Evolutionary conservation across 352 stramenopile genomes (phyloP).

Genomic region (Peronospora tabacina): DNA sequence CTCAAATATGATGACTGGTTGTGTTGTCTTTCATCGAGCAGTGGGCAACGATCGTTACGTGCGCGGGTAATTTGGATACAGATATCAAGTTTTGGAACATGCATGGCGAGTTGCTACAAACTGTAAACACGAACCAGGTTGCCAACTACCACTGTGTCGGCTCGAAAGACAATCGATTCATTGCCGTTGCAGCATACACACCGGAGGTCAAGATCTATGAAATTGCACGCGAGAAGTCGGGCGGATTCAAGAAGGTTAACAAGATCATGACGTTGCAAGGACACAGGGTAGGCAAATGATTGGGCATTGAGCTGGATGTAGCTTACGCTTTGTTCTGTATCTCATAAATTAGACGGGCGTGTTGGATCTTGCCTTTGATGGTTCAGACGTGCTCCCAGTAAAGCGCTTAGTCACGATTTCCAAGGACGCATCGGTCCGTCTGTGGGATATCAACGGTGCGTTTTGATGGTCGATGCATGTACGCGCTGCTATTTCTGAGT

Average conservation of each 20-base stretch:
- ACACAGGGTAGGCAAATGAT: slow-evolving; percentile 42
- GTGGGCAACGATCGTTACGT: slow-evolving; percentile 75
- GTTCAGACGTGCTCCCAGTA: slow-evolving; percentile 58
- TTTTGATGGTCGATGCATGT: slow-evolving; percentile 1
- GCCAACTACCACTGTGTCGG: slow-evolving; percentile 71
- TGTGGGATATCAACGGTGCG: slow-evolving; percentile 79
- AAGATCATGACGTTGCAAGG: slow-evolving; percentile 81
- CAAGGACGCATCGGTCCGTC: slow-evolving; percentile 65
- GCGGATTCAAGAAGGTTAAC: slow-evolving; percentile 71
- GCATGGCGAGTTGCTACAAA: slow-evolving; percentile 54
- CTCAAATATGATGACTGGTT: slow-evolving; percentile 3
- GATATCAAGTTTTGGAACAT: slow-evolving; percentile 81
- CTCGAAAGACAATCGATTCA: slow-evolving; percentile 78
- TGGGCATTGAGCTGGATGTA: background rate
- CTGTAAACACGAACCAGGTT: slow-evolving; percentile 76
- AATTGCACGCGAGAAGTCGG: slow-evolving; percentile 66
- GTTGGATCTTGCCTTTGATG: slow-evolving; percentile 68
- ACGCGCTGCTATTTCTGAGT: background rate
- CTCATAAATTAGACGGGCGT: slow-evolving; percentile 44
- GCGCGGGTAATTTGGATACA: slow-evolving; percentile 55
- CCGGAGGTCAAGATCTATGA: slow-evolving; percentile 82
- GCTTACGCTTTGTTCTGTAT: slow-evolving; percentile 9
- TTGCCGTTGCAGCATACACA: slow-evolving; percentile 73
- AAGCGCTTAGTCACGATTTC: slow-evolving; percentile 69
- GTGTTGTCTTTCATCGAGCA: slow-evolving; percentile 14